A percentile compares a stretch with the other conserved stretches of the same genome.
phyloP scores from a whole-genome alignment of 371 early-diverging fungal species.

The Mortierella sp. region DNA sequence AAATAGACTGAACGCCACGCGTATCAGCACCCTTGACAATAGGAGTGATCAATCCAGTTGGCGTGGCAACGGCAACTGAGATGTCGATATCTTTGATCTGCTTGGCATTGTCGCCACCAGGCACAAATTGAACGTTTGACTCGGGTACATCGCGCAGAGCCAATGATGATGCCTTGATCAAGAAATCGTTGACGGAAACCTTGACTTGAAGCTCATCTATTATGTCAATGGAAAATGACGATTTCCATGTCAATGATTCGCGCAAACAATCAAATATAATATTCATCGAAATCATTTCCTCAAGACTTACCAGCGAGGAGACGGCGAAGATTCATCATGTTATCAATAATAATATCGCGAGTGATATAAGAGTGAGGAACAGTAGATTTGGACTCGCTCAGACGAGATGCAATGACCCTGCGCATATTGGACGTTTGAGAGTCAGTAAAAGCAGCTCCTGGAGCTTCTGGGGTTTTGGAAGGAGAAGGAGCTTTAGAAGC shows the following conservation, averaged over 20 bases:
- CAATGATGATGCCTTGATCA: slow-evolving; percentile 85
- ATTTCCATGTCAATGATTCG: neutral
- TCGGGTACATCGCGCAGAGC: slow-evolving; percentile 83
- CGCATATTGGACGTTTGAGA: slow-evolving; percentile 73
- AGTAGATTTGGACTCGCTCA: slow-evolving; percentile 61
- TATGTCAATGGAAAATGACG: neutral
- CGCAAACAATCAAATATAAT: neutral
- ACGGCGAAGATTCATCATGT: slow-evolving; percentile 74
- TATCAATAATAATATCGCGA: slow-evolving; percentile 75
- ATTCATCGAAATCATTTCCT: neutral
- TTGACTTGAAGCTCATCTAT: slow-evolving; percentile 70
- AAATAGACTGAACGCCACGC: slow-evolving; percentile 86
- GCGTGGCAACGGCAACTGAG: slow-evolving; percentile 96
- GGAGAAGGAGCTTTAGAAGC: slow-evolving; percentile 21
- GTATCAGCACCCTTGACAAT: slow-evolving; percentile 81
- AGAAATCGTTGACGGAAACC: slow-evolving; percentile 88
- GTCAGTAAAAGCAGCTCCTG: slow-evolving; percentile 62
- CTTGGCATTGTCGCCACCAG: slow-evolving; percentile 65
- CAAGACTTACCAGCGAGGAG: slow-evolving; percentile 73
- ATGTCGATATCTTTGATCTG: slow-evolving; percentile 82
- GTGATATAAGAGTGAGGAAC: slow-evolving; percentile 83
- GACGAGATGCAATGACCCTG: slow-evolving; percentile 64
- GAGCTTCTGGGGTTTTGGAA: slow-evolving; percentile 13
- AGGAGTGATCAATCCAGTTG: slow-evolving; percentile 96
- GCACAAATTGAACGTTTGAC: slow-evolving; percentile 63